Evolutionary conservation across 257 asterid genomes (phyloP).

Genomic region (Lithospermum erythrorhizon): DNA sequence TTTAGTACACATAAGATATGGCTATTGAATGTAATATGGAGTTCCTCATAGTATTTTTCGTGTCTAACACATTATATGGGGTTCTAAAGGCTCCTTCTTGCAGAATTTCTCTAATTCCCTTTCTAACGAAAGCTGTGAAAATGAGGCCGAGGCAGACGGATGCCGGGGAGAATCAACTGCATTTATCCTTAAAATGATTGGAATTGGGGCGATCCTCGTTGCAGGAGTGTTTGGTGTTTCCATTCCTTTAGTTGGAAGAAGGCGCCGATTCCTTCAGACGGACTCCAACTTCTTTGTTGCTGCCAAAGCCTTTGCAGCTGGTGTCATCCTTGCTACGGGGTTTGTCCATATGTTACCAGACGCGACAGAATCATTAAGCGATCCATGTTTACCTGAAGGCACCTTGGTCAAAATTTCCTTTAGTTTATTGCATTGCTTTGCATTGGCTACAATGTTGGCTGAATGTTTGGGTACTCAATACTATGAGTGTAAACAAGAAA

Average conservation of each 20-base stretch:
- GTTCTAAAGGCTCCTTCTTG: slow-evolving; percentile 40
- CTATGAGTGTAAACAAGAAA: slow-evolving; percentile 74
- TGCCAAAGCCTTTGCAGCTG: slow-evolving; percentile 94
- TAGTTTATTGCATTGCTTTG: too few species aligned
- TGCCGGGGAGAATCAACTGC: slow-evolving; percentile 61
- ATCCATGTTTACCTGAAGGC: slow-evolving; percentile 52
- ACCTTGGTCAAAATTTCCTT: slow-evolving; percentile 86
- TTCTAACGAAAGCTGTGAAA: slow-evolving; percentile 39
- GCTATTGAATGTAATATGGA: background rate
- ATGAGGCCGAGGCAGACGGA: slow-evolving; percentile 25
- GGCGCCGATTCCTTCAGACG: slow-evolving; percentile 52
- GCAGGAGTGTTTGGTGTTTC: slow-evolving; percentile 80
- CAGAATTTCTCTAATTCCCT: slow-evolving; percentile 47
- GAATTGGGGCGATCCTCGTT: slow-evolving; percentile 58
- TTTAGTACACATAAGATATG: background rate
- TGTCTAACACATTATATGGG: slow-evolving; percentile 15
- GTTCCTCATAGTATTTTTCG: background rate
- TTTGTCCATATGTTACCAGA: slow-evolving; percentile 95
- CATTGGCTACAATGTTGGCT: slow-evolving; percentile 81
- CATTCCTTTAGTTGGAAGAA: slow-evolving; percentile 69
- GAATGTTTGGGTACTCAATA: slow-evolving; percentile 90
- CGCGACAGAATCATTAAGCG: slow-evolving; percentile 50
- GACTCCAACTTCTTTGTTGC: slow-evolving; percentile 72
- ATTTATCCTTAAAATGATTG: slow-evolving; percentile 55
- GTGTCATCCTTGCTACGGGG: slow-evolving; percentile 96